phyloP scores from a whole-genome alignment of 805 yeast genomes.

The Pichia californica region DNA sequence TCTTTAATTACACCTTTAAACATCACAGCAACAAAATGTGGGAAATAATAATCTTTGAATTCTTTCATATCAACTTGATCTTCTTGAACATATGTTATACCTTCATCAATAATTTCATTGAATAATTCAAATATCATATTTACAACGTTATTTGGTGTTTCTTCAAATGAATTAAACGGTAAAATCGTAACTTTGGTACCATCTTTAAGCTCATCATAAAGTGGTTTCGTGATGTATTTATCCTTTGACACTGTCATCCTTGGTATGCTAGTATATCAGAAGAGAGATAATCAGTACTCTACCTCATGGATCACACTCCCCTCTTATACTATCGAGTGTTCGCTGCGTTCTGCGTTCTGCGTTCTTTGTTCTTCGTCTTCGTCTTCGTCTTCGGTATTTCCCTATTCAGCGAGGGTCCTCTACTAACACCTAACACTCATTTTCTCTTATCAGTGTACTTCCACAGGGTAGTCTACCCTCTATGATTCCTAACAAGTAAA shows the following conservation, averaged over 20 bases:
- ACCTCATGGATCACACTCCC: too few relatives aligned
- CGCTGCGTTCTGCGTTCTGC: too few relatives aligned
- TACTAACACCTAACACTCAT: too few relatives aligned
- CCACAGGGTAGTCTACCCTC: too few relatives aligned
- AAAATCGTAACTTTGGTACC: constrained; percentile 41
- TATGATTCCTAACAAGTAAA: too few relatives aligned
- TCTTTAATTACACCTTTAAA: constrained; percentile 35
- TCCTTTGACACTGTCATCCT: constrained; percentile 12
- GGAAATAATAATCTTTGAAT: constrained; percentile 62
- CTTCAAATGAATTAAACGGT: constrained; percentile 45
- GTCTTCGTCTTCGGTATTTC: background rate
- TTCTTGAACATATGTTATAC: constrained; percentile 67
- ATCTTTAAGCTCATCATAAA: constrained; percentile 21
- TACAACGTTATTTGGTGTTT: constrained; percentile 47
- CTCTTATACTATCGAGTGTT: too few relatives aligned
- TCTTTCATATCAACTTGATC: constrained; percentile 37
- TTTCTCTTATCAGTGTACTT: too few relatives aligned
- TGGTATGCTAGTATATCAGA: too few relatives aligned
- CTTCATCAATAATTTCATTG: constrained; percentile 62
- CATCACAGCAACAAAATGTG: constrained; percentile 58
- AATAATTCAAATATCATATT: constrained; percentile 43
- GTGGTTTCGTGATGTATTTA: constrained; percentile 7
- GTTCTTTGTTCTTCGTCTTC: too few relatives aligned
- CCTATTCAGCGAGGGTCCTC: too few relatives aligned
- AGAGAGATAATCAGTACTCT: too few relatives aligned